A percentile compares a stretch with the other conserved stretches of the same genome.
Conservation (phyloP, 495 filamentous ascomycete genomes). For the Penicillium cinerascens region DNA sequence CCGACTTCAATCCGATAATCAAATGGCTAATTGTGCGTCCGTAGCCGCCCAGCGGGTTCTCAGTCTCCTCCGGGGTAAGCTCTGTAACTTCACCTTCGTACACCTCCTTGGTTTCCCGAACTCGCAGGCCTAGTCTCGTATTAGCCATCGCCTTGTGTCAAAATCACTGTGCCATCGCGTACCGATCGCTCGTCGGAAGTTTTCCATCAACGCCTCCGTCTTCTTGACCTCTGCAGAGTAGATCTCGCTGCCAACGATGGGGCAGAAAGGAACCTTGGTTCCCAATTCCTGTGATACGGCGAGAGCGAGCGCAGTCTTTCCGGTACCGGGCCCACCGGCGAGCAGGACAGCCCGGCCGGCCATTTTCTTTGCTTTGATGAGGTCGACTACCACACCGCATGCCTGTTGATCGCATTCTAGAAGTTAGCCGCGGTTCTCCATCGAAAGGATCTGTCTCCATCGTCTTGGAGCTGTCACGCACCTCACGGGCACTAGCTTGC, state of each 20-base stretch:
- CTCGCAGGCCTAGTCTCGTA: constrained; percentile 60
- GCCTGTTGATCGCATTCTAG: constrained; percentile 50
- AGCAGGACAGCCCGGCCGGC: constrained; percentile 88
- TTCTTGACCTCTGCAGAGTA: constrained; percentile 98
- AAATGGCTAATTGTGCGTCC: constrained; percentile 91
- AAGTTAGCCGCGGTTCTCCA: constrained; percentile 10
- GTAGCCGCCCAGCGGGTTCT: constrained; percentile 94
- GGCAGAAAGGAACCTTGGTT: constrained; percentile 95
- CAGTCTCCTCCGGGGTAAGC: constrained; percentile 92
- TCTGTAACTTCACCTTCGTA: constrained; percentile 97
- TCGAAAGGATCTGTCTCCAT: neutral
- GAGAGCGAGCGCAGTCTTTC: constrained; percentile 93
- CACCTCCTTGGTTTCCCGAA: constrained; percentile 97
- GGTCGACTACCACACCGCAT: constrained; percentile 89
- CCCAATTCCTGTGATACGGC: constrained; percentile 94
- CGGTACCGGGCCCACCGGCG: constrained; percentile 88
- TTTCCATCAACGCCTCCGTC: constrained; percentile 98
- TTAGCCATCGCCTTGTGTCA: constrained; percentile 15
- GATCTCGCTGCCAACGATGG: constrained; percentile 94
- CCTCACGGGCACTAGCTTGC: constrained; percentile 83
- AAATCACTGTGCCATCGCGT: constrained; percentile 17
- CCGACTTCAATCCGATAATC: constrained; percentile 84
- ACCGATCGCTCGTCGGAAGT: constrained; percentile 94
- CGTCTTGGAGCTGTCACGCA: constrained; percentile 26
- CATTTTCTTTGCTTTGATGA: constrained; percentile 95